Conservation (phyloP, 371 early-diverging fungal species). For the Apophysomyces variabilis region DNA sequence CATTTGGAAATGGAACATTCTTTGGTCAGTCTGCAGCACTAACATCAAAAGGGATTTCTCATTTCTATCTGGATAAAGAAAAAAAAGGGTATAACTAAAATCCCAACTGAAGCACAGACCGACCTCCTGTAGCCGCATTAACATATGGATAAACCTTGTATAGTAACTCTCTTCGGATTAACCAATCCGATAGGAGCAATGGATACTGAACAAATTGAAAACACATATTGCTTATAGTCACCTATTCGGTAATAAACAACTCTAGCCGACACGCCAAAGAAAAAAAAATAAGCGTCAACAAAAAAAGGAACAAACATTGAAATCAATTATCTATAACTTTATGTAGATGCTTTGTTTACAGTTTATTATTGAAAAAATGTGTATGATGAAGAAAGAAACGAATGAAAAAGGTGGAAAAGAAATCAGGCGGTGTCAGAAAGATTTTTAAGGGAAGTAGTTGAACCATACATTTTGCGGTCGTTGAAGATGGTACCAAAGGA, state of each 20-base stretch:
- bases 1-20: no score
- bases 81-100: no score
- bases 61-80: no score
- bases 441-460: constrained; percentile 28
- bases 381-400: background rate
- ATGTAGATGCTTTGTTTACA: constrained; percentile 12
- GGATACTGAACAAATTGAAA: background rate
- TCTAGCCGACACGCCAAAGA: no score
- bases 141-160: no score
- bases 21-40: no score
- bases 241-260: background rate
- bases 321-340: background rate
- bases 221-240: background rate
- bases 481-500: constrained; percentile 51
- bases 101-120: no score
- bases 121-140: no score
- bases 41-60: no score
- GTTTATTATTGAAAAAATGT: background rate
- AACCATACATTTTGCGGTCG: constrained; percentile 54
- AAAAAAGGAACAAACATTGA: background rate
- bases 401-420: background rate
- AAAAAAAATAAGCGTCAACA: background rate
- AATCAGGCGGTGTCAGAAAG: background rate
- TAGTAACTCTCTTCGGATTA: no score
- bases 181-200: no score